These are phyloP conservation scores for Pelargonium cotyledonis DNA, from an alignment of 441 rosid species.

Conservation along the genomic window DNA sequence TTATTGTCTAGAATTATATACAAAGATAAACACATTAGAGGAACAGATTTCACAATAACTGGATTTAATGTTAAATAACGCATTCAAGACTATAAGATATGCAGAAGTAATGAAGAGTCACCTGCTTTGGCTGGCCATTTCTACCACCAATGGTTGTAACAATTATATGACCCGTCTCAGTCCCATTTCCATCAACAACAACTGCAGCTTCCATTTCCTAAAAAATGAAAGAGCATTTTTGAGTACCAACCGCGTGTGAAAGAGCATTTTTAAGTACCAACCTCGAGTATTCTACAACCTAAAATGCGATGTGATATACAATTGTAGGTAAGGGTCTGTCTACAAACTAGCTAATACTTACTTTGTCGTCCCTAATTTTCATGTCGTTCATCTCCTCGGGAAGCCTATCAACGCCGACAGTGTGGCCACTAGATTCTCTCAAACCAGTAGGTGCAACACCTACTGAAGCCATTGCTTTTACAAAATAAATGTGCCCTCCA, in stretches of 20 bases:
- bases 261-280: background rate
- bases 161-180: constrained; percentile 89
- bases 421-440: constrained; percentile 56
- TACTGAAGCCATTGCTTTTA: constrained; percentile 62
- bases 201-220: constrained; percentile 79
- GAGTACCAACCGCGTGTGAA: background rate
- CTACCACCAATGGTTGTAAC: constrained; percentile 94
- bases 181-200: constrained; percentile 77
- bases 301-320: background rate
- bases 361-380: constrained; percentile 89
- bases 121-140: constrained; percentile 95
- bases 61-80: background rate
- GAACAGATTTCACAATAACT: background rate
- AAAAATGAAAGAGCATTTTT: constrained; percentile 10
- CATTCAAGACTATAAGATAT: background rate
- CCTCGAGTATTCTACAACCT: background rate
- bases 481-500: constrained; percentile 21
- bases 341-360: constrained; percentile 12
- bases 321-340: too few relatives aligned
- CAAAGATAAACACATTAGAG: constrained; percentile 3
- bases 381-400: constrained; percentile 92
- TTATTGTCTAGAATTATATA: constrained; percentile 56
- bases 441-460: constrained; percentile 59
- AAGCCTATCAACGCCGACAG: constrained; percentile 53
- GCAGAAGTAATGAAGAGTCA: constrained; percentile 11